These are phyloP conservation scores for Zasmidium angulare DNA, from an alignment of 2,329 filamentous ascomycete species.

Conservation along the genomic window DNA sequence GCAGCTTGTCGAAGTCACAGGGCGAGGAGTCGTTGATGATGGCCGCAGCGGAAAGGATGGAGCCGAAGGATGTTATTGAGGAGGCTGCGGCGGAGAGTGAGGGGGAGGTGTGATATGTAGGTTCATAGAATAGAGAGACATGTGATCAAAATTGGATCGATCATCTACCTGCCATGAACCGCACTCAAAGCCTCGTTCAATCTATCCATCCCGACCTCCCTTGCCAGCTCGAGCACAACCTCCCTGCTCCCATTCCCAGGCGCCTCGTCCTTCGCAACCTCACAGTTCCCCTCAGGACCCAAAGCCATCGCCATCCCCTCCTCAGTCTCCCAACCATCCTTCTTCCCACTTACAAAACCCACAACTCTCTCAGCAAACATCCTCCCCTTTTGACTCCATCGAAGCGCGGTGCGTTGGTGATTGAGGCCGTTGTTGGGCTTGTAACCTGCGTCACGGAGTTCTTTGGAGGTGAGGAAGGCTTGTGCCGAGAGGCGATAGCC, in stretches of 20 bases:
- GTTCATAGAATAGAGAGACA: constrained; percentile 4
- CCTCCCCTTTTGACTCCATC: constrained; percentile 37
- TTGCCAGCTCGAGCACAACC: constrained; percentile 41
- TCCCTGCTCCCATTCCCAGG: constrained; percentile 25
- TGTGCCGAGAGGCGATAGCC: constrained; percentile 49
- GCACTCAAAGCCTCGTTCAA: constrained; percentile 11
- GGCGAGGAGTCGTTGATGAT: constrained; percentile 12
- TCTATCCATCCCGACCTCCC: constrained; percentile 24
- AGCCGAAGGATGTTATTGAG: constrained; percentile 18
- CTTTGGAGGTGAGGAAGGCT: constrained; percentile 39
- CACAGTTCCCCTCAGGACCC: constrained; percentile 5
- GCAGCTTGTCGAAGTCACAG: constrained; percentile 15
- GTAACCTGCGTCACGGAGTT: constrained; percentile 25
- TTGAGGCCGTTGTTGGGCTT: constrained; percentile 27
- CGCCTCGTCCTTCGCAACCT: constrained; percentile 6
- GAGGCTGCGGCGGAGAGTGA: constrained; percentile 17
- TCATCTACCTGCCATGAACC: constrained; percentile 4
- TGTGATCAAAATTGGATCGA: not conserved
- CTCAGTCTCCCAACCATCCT: not conserved
- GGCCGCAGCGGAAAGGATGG: constrained; percentile 13
- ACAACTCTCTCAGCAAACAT: constrained; percentile 41
- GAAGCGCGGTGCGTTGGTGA: constrained; percentile 37
- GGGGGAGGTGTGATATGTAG: no score
- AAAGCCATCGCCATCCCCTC: constrained; percentile 1
- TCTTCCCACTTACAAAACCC: constrained; percentile 40